A percentile compares a stretch with the other conserved stretches of the same genome.
phyloP scores from a whole-genome alignment of 1,139 yeast species.

The Dujonia santamariae region DNA sequence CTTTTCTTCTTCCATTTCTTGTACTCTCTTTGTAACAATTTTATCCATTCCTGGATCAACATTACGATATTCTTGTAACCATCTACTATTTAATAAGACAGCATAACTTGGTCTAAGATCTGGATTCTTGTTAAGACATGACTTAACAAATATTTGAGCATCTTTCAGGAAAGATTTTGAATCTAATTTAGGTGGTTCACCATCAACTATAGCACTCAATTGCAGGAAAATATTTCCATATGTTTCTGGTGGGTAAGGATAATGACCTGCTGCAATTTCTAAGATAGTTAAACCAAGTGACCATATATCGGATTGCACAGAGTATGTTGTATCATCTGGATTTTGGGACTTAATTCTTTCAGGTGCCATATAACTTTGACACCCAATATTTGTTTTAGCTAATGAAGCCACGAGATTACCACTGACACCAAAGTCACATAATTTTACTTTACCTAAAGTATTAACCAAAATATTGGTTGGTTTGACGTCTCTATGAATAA shows the following conservation, averaged over 20 bases:
- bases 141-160: constrained; percentile 77
- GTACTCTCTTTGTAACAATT: constrained; percentile 31
- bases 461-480: constrained; percentile 90
- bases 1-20: constrained; percentile 26
- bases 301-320: constrained; percentile 97
- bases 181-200: constrained; percentile 80
- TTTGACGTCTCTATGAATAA: constrained; percentile 95
- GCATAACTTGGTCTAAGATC: constrained; percentile 80
- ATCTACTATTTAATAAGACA: constrained; percentile 72
- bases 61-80: constrained; percentile 58
- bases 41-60: constrained; percentile 44
- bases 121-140: constrained; percentile 81
- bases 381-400: constrained; percentile 95
- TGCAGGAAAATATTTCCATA: constrained; percentile 88
- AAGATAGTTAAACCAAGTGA: constrained; percentile 85
- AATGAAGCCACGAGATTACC: constrained; percentile 94
- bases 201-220: constrained; percentile 93
- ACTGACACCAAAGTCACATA: constrained; percentile 95
- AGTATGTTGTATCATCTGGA: constrained; percentile 73
- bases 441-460: constrained; percentile 78
- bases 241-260: constrained; percentile 95
- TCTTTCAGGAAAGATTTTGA: constrained; percentile 57
- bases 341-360: constrained; percentile 71
- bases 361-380: constrained; percentile 99
- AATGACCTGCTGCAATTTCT: constrained; percentile 86